phyloP scores from a whole-genome alignment of 2,329 filamentous ascomycete species.

The Xylariales sp. region DNA sequence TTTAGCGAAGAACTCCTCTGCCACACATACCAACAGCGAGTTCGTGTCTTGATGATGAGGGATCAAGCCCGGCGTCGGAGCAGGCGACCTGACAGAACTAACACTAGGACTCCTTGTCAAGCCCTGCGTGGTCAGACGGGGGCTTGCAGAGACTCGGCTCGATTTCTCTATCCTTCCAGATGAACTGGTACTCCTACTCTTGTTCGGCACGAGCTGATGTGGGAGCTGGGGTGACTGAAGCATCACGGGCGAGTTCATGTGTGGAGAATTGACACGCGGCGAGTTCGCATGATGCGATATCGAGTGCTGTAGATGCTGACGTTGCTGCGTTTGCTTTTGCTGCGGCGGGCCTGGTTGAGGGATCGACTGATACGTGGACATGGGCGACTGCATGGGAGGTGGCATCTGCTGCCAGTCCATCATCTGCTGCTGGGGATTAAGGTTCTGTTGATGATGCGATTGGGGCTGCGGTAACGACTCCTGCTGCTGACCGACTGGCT shows the following conservation, averaged over 20 bases:
- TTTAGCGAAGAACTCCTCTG: conserved; percentile 69
- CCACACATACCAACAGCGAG: conserved; percentile 62
- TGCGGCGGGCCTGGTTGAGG: conserved; percentile 24
- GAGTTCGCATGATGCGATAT: conserved; percentile 6
- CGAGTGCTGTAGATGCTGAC: conserved; percentile 1
- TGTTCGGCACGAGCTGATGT: conserved; percentile 18
- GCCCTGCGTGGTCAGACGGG: conserved; percentile 22
- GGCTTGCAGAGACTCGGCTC: conserved; percentile 26
- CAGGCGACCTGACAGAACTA: conserved; percentile 27
- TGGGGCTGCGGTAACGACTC: conserved; percentile 5
- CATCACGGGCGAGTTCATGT: conserved; percentile 20
- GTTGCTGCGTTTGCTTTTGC: conserved; percentile 11
- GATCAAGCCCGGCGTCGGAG: conserved; percentile 31
- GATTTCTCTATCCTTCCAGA: conserved; percentile 21
- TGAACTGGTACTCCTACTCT: conserved; percentile 16
- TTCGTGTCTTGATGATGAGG: conserved; percentile 45
- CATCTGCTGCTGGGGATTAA: conserved; percentile 15
- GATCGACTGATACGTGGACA: conserved; percentile 40
- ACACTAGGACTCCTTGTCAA: conserved; percentile 28
- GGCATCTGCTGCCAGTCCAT: conserved; percentile 22
- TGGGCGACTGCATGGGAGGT: conserved; percentile 19
- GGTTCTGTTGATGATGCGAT: conserved; percentile 4
- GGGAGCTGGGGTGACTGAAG: conserved; percentile 23
- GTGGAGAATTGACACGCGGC: conserved; percentile 10
- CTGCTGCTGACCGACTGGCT: conserved; percentile 7